phyloP scores from a whole-genome alignment of 768 basidiomycete genomes.

The Steccherinum ochraceum region DNA sequence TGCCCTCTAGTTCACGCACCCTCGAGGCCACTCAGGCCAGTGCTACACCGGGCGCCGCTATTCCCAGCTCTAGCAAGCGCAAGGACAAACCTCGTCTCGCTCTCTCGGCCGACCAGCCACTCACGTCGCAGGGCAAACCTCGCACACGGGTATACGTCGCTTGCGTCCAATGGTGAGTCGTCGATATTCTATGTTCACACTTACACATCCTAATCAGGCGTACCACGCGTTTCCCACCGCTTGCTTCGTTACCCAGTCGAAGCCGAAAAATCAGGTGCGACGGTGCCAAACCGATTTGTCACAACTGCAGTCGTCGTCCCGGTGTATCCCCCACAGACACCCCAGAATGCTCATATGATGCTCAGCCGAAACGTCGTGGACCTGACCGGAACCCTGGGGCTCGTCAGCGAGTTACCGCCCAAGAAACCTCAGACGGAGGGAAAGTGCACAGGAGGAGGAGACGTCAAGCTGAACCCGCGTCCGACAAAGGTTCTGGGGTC shows the following conservation, averaged over 20 bases:
- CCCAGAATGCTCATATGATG: slow-evolving; percentile 53
- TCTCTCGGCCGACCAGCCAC: slow-evolving; percentile 70
- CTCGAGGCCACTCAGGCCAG: neutral
- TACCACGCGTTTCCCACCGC: slow-evolving; percentile 4
- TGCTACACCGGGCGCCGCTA: no score
- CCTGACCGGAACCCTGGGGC: slow-evolving; percentile 79
- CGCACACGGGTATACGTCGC: slow-evolving; percentile 74
- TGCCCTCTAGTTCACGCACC: neutral
- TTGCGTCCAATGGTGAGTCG: slow-evolving; percentile 66
- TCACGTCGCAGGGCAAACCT: slow-evolving; percentile 75
- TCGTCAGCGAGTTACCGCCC: slow-evolving; percentile 52
- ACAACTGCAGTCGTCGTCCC: slow-evolving; percentile 57
- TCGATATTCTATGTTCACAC: neutral
- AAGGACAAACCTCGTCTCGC: slow-evolving; percentile 48
- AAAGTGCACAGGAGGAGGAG: slow-evolving; percentile 10
- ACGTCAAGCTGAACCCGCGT: neutral
- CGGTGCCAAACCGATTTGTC: slow-evolving; percentile 70
- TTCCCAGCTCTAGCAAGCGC: slow-evolving; percentile 8
- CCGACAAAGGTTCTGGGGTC: neutral
- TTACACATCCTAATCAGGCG: slow-evolving; percentile 2
- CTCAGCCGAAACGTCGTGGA: slow-evolving; percentile 69
- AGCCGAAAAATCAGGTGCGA: slow-evolving; percentile 78
- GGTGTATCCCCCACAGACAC: neutral
- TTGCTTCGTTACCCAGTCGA: slow-evolving; percentile 40
- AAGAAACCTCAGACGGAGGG: slow-evolving; percentile 30